Conservation (phyloP, 371 early-diverging fungal genomes). For the Mortierella polycephala region DNA sequence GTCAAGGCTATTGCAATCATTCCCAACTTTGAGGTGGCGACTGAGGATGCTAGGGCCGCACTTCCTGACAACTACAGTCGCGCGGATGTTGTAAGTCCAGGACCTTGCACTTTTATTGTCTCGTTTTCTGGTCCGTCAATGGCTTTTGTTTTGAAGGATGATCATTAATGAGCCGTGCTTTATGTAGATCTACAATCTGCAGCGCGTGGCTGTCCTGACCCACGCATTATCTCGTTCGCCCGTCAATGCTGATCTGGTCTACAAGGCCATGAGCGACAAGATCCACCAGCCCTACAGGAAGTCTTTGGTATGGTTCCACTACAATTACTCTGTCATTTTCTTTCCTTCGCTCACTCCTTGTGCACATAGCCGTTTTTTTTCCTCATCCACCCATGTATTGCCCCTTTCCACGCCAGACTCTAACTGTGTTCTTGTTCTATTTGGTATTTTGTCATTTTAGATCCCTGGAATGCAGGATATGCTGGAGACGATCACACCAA, state of each 20-base stretch:
- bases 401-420: background rate
- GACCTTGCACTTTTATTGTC: background rate
- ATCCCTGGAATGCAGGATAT: slow-evolving; percentile 93
- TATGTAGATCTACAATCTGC: slow-evolving; percentile 88
- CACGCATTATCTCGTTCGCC: slow-evolving; percentile 79
- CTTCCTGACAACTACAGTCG: slow-evolving; percentile 82
- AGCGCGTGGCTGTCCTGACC: slow-evolving; percentile 90
- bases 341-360: background rate
- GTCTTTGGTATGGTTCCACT: slow-evolving; percentile 71
- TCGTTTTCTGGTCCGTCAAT: background rate
- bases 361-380: background rate
- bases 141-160: too few relatives aligned
- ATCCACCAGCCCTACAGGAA: slow-evolving; percentile 95
- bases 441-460: slow-evolving; percentile 31
- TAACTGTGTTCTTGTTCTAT: background rate
- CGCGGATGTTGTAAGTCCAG: slow-evolving; percentile 79
- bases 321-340: background rate
- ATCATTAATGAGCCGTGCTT: too few relatives aligned
- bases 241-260: slow-evolving; percentile 78
- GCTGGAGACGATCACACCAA: slow-evolving; percentile 76
- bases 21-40: slow-evolving; percentile 92
- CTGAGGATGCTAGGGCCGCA: slow-evolving; percentile 90
- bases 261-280: slow-evolving; percentile 93
- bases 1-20: slow-evolving; percentile 89
- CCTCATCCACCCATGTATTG: too few relatives aligned